Evolutionary conservation across 331 rosid genomes (phyloP), one percentile per base, ranked within the genome.

Genomic region (Dryas integrifolia): DNA sequence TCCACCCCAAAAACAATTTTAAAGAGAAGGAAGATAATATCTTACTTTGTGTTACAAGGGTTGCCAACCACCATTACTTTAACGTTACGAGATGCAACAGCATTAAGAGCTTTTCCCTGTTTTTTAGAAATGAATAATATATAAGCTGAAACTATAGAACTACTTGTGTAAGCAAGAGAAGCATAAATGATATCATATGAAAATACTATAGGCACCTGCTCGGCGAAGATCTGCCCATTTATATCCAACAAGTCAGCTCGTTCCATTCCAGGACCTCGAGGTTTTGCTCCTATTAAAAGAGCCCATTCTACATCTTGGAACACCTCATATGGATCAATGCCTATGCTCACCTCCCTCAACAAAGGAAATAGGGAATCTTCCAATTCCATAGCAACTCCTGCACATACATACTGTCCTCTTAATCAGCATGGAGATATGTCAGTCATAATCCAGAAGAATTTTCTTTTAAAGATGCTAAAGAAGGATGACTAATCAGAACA

Each of bases 211-310:
- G 62, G 55, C 59, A 89, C 98, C 96, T 94, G 98, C 72, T 77
- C 84, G 0, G 97, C 96, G 62, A 81, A 91, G 72, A 94, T 94
- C 83, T 91, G 88, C 24, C 98, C 98, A 51, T 94, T 94, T 69
- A 88, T 84, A 82, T 94, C 98, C 72, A 94, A 82, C 65, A 94
- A 83, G 65, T 2, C 92, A 6, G 98, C 96, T 35, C 98, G 88
- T 84, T 94, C 98, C 90, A 94, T 80, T 80, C 96, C 98, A 47
- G 98, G 98, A 18, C 98, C 98, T 81, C 98, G 90, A 81, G 98
- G 98, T 80, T 89, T 94, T 74, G 98, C 98, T 50, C 98, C 98
- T 62, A 94, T 91, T 64, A 94, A 80, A 77, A 94, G 83, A 38
- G 96, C 97, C 98, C 98, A 94, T 41, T 88, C 97, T 55, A 76